Evolutionary conservation across 805 yeast species (phyloP).

Genomic region (Lachancea mirantina): DNA sequence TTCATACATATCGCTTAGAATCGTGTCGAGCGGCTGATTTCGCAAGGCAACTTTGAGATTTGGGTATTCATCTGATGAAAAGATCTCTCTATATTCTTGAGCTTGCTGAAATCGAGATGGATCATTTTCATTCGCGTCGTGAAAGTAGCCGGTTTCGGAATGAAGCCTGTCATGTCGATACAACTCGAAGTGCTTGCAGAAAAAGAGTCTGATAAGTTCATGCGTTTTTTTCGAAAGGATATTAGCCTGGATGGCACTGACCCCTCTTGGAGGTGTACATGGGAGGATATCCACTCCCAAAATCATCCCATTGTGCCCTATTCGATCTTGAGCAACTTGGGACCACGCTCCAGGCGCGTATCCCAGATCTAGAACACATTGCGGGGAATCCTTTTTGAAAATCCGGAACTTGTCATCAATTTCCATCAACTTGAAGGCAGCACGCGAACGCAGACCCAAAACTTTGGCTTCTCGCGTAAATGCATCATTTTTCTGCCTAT

Average conservation of each 20-base stretch:
- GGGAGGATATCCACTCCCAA: constrained; percentile 81
- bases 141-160: constrained; percentile 20
- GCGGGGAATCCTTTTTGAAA: constrained; percentile 39
- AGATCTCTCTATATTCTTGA: constrained; percentile 26
- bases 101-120: too few species aligned
- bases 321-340: constrained; percentile 62
- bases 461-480: constrained; percentile 61
- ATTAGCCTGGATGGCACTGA: constrained; percentile 77
- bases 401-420: constrained; percentile 57
- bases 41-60: constrained; percentile 11
- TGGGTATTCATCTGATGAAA: constrained; percentile 21
- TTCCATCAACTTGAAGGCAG: constrained; percentile 82
- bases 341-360: constrained; percentile 96
- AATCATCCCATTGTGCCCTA: constrained; percentile 46
- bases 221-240: constrained; percentile 67
- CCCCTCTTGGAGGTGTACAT: constrained; percentile 73
- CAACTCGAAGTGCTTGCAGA: constrained; percentile 29
- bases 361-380: constrained; percentile 76
- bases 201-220: constrained; percentile 43
- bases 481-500: constrained; percentile 58
- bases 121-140: constrained; percentile 12
- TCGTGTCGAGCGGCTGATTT: constrained; percentile 49
- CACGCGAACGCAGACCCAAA: constrained; percentile 66
- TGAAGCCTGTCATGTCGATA: constrained; percentile 32
- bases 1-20: constrained; percentile 79